These are phyloP conservation scores for Lepraria neglecta DNA, from an alignment of 495 filamentous ascomycete genomes.

Conservation along the genomic window DNA sequence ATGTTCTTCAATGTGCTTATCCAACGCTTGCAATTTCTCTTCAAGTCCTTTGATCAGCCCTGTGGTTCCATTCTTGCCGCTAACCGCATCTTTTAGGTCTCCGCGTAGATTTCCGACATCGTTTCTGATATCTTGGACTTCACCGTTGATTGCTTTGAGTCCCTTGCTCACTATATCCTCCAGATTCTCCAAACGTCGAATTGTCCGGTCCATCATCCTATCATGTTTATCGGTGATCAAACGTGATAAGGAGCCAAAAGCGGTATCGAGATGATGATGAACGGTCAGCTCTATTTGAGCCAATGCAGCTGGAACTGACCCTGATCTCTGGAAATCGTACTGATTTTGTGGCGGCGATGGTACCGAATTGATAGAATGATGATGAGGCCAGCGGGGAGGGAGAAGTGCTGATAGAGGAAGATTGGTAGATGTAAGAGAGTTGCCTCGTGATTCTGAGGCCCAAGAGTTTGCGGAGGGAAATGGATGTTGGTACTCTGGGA, in stretches of 20 bases:
- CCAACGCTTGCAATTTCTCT: slow-evolving; percentile 17
- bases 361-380: slow-evolving; percentile 23
- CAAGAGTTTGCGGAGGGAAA: slow-evolving; percentile 23
- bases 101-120: slow-evolving; percentile 15
- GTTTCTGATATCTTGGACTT: slow-evolving; percentile 21
- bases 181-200: slow-evolving; percentile 22
- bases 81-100: slow-evolving; percentile 4
- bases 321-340: slow-evolving; percentile 23
- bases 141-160: slow-evolving; percentile 19
- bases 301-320: slow-evolving; percentile 20
- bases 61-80: slow-evolving; percentile 6
- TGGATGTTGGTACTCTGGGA: slow-evolving; percentile 8
- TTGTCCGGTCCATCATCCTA: slow-evolving; percentile 22
- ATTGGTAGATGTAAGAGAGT: slow-evolving; percentile 22
- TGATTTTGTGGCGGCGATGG: slow-evolving; percentile 27
- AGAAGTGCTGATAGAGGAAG: slow-evolving; percentile 19
- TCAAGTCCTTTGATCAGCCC: slow-evolving; percentile 15
- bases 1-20: slow-evolving; percentile 21
- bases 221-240: slow-evolving; percentile 27
- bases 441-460: slow-evolving; percentile 19
- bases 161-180: slow-evolving; percentile 22
- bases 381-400: slow-evolving; percentile 22
- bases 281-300: slow-evolving; percentile 26
- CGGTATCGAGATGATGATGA: slow-evolving; percentile 28
- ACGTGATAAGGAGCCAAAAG: slow-evolving; percentile 22